Base-by-base conservation (phyloP, 345 rosid species). In the Bretschneidera sinensis region DNA sequence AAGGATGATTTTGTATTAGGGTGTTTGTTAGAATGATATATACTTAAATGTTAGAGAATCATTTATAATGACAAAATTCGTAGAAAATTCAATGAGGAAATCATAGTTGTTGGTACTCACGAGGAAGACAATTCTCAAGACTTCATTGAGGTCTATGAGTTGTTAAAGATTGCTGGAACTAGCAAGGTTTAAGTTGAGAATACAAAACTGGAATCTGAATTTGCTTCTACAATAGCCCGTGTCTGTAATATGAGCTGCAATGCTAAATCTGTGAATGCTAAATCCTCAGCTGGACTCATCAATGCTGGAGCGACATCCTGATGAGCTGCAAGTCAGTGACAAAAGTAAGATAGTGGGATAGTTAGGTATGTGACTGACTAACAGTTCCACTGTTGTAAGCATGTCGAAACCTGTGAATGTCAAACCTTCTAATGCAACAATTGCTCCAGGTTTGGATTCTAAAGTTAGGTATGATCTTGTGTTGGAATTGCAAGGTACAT, bases 151-250 rank as follows among this genome's bases (percentile, higher is more conserved):
- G 81, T 69, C 48, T 80, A 76, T 78, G 95, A 91, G 45, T 61
- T 86, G 67, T 62, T 81, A 59, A 96, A 91, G 71, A 84, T 95
- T 62, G 92, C 91, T 61, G 99, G 99, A 64, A 95, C 99, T 33
- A 88, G 95, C 81, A 88, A 79, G 78, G 64, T 82, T 71, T 97
- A 95, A 78, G 99, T 95, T 62, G 98, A 95, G 81, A 95, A 91
- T 74, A 94, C 92, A 69, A 95, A 79, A 74, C 78, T 95, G 67
- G 91, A 86, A 83, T 97, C 99, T 49, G 97, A 95, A 48, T 94
- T 91, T 74, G 99, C 99, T 77, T 86, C 96, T 67, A 88, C 87
- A 25, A 81, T 91, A 65, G 96, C 98, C 48, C 47, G 57, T 20
- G 79, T 91, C 17, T 91, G 99, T 72, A n/a, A n/a, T n/a, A n/a